phyloP scores from a whole-genome alignment of 75 land plant genomes.

The Adiantum capillusveneris region DNA sequence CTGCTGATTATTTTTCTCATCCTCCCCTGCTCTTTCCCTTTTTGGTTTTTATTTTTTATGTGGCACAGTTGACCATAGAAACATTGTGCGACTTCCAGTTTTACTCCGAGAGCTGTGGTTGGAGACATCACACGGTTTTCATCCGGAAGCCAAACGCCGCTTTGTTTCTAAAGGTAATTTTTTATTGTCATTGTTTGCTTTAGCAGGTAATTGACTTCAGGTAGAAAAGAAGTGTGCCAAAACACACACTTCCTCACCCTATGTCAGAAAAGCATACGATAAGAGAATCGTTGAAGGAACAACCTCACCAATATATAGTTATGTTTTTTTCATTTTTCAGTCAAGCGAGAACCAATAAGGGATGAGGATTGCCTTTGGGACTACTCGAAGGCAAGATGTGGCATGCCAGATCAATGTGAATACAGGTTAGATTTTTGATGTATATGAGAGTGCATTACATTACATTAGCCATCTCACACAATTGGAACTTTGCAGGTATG shows the following conservation, averaged over 20 bases:
- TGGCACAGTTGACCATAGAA: slow-evolving; percentile 96
- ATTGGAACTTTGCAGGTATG: slow-evolving; percentile 66
- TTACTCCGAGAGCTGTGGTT: slow-evolving; percentile 94
- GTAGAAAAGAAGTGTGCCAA: too few relatives aligned
- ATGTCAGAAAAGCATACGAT: too few relatives aligned
- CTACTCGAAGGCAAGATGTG: slow-evolving; percentile 97
- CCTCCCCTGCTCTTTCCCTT: too few relatives aligned
- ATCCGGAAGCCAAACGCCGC: slow-evolving; percentile 60
- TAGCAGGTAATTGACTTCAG: too few relatives aligned
- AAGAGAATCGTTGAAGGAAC: too few relatives aligned
- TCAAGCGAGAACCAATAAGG: slow-evolving; percentile 85
- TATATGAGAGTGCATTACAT: too few relatives aligned
- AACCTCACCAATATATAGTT: too few relatives aligned
- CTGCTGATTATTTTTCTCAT: too few relatives aligned
- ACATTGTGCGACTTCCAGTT: slow-evolving; percentile 71
- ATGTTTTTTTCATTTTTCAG: slow-evolving; percentile 26
- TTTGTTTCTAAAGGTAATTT: slow-evolving; percentile 90
- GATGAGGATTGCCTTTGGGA: slow-evolving; percentile 99
- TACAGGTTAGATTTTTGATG: slow-evolving; percentile 50
- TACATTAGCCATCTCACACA: too few relatives aligned
- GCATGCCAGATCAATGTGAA: slow-evolving; percentile 90
- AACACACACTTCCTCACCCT: too few relatives aligned
- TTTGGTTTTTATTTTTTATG: too few relatives aligned
- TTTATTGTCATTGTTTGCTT: too few relatives aligned
- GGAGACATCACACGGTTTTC: slow-evolving; percentile 91